Evolutionary conservation across 768 basidiomycete species (phyloP).

Genomic region (Macrolepiota albuminosa): DNA sequence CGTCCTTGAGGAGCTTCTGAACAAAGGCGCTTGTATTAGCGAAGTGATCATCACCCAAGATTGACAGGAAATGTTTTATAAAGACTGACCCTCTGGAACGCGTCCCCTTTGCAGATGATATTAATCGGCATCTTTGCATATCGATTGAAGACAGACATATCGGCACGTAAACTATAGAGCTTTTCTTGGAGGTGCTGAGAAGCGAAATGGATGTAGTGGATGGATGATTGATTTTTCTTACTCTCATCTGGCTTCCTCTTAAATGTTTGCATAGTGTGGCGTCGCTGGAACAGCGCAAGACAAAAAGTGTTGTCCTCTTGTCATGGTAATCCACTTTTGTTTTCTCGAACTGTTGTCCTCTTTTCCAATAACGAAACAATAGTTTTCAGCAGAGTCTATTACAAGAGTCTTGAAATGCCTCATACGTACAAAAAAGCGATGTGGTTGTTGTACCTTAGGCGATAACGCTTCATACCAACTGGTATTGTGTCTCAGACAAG

Average conservation of each 20-base stretch:
- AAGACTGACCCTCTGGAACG: neutral
- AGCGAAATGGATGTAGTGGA: neutral
- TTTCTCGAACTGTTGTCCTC: too few species aligned
- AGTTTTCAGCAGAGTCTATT: too few species aligned
- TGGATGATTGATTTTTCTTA: neutral
- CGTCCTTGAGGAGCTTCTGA: neutral
- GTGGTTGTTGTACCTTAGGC: too few species aligned
- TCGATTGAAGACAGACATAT: neutral
- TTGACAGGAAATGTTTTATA: neutral
- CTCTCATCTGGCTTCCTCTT: neutral
- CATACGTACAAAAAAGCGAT: too few species aligned
- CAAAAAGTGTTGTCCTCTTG: too few species aligned
- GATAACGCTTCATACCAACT: too few species aligned
- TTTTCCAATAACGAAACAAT: too few species aligned
- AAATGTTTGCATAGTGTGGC: neutral
- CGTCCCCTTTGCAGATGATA: neutral
- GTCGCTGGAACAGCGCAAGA: too few species aligned
- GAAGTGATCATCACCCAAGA: too few species aligned
- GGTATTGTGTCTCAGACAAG: too few species aligned
- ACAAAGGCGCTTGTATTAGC: neutral
- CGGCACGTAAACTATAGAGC: neutral
- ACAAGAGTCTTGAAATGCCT: too few species aligned
- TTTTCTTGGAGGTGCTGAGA: neutral
- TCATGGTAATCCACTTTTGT: too few species aligned
- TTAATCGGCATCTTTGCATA: neutral